Percentiles rank a stretch among this genome's conserved stretches.
These are phyloP conservation scores for Podaxis sp. DNA, from an alignment of 768 basidiomycete genomes.

Conservation along the genomic window DNA sequence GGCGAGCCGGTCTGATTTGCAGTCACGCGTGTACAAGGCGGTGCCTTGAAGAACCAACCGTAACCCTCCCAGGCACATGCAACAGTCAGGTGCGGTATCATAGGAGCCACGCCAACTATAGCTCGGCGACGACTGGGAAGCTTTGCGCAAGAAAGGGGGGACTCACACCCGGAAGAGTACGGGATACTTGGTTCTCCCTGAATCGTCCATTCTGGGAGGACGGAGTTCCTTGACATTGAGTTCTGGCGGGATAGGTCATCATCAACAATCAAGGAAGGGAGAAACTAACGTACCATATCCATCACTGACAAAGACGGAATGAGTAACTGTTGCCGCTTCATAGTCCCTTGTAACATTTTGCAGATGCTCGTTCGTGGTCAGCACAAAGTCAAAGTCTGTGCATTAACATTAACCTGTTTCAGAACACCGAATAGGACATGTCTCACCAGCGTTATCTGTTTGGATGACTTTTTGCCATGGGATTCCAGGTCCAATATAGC, in stretches of 20 bases:
- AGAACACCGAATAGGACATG: neutral
- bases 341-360: conserved; percentile 62
- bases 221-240: conserved; percentile 89
- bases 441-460: conserved; percentile 38
- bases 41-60: neutral
- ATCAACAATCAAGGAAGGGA: neutral
- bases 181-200: conserved; percentile 94
- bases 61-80: neutral
- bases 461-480: conserved; percentile 85
- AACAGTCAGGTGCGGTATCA: neutral
- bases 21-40: neutral
- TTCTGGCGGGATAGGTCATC: conserved; percentile 40
- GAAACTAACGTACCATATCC: conserved; percentile 62
- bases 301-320: conserved; percentile 73
- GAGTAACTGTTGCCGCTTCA: conserved; percentile 63
- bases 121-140: neutral
- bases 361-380: conserved; percentile 70
- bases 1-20: neutral
- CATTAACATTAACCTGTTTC: neutral
- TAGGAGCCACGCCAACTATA: neutral
- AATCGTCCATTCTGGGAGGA: conserved; percentile 89
- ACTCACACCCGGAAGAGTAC: conserved; percentile 84
- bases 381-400: conserved; percentile 55
- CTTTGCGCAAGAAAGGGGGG: neutral
- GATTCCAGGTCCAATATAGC: conserved; percentile 74